Percentiles rank a stretch among this genome's conserved stretches.
phyloP scores from a whole-genome alignment of 2,329 filamentous ascomycete genomes.

The Fusarium hostae region DNA sequence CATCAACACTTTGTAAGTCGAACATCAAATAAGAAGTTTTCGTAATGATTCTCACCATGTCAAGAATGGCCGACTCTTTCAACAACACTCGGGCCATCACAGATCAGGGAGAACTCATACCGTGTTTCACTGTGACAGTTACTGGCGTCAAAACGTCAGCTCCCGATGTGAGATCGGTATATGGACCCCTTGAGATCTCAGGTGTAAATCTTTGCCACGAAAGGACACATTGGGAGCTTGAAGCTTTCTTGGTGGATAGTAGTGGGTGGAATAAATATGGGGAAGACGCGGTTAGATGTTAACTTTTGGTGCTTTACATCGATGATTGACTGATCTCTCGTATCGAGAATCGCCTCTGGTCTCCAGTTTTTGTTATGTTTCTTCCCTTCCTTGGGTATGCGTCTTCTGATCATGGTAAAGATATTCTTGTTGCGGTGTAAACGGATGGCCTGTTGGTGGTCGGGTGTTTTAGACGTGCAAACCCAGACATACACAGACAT shows the following conservation, averaged over 20 bases:
- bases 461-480: background rate
- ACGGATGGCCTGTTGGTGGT: conserved; percentile 11
- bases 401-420: conserved; percentile 15
- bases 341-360: conserved; percentile 12
- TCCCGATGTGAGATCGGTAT: conserved; percentile 26
- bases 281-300: conserved; percentile 21
- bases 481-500: background rate
- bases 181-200: conserved; percentile 32
- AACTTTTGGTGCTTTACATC: background rate
- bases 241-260: conserved; percentile 26
- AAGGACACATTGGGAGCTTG: conserved; percentile 13
- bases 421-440: conserved; percentile 11
- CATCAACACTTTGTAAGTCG: background rate
- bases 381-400: conserved; percentile 13
- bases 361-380: conserved; percentile 22
- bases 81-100: background rate
- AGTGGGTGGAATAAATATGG: conserved; percentile 30
- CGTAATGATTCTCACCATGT: background rate
- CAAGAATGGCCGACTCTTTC: background rate
- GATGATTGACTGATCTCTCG: conserved; percentile 23
- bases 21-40: conserved; percentile 13
- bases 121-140: conserved; percentile 11
- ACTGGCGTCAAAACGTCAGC: conserved; percentile 14
- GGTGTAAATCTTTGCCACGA: conserved; percentile 39
- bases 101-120: conserved; percentile 1